These are phyloP conservation scores for Blakeslea trispora DNA, from an alignment of 371 early-diverging fungal species.

Conservation along the genomic window DNA sequence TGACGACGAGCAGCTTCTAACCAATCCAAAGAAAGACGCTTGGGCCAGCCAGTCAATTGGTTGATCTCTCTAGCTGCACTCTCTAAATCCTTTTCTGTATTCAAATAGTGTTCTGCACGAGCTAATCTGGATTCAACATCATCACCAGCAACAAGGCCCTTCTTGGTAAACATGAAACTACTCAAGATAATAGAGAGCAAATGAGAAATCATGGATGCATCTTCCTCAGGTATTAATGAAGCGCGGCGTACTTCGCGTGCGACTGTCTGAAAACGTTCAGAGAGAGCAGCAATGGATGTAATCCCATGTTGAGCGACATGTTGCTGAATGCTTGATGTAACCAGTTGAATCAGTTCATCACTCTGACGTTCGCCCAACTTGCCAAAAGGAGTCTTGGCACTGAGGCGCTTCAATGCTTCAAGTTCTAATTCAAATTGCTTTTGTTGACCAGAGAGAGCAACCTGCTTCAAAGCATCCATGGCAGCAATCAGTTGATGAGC, in stretches of 20 bases:
- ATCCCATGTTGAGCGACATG: slow-evolving; percentile 67
- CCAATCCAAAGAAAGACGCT: slow-evolving; percentile 90
- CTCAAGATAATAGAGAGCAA: slow-evolving; percentile 75
- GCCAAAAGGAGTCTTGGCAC: slow-evolving; percentile 46
- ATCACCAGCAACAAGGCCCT: slow-evolving; percentile 84
- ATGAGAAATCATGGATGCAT: slow-evolving; percentile 81
- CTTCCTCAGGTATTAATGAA: slow-evolving; percentile 86
- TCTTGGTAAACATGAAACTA: slow-evolving; percentile 80
- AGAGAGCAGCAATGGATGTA: slow-evolving; percentile 70
- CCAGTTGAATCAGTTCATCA: slow-evolving; percentile 68
- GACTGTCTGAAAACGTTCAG: slow-evolving; percentile 73
- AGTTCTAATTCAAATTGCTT: slow-evolving; percentile 75
- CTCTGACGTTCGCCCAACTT: slow-evolving; percentile 50
- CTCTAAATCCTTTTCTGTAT: slow-evolving; percentile 77
- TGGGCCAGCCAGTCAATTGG: slow-evolving; percentile 93
- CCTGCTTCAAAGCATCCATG: slow-evolving; percentile 56
- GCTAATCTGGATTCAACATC: slow-evolving; percentile 91
- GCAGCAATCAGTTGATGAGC: slow-evolving; percentile 59
- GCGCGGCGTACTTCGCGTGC: slow-evolving; percentile 76
- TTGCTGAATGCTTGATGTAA: slow-evolving; percentile 65
- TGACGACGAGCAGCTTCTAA: slow-evolving; percentile 78
- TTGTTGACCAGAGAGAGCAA: slow-evolving; percentile 40
- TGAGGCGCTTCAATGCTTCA: slow-evolving; percentile 49
- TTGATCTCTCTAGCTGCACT: slow-evolving; percentile 92
- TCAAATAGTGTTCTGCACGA: slow-evolving; percentile 77